Evolutionary conservation across 306 rosid species (phyloP), one percentile per base, ranked within the genome.

Genomic region (Clitoria ternatea): DNA sequence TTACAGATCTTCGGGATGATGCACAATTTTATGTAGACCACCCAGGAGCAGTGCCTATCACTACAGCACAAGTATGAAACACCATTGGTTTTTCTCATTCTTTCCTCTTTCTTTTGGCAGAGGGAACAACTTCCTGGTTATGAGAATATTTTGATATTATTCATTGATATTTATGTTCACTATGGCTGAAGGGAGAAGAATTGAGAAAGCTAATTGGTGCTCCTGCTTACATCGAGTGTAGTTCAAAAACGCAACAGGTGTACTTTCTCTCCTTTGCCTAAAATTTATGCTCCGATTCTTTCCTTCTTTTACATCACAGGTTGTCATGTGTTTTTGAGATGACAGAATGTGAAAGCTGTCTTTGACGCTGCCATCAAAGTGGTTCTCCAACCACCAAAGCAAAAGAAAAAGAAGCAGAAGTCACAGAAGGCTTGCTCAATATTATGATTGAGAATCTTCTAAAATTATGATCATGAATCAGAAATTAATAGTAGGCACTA

Each of bases 331-430:
- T 12, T 57, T 33, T 43, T 66, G 47, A 74, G 40, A 55, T 77
- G 53, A 77, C 98, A 89, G 96, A 89, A 92, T 76, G 95, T 87
- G 83, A 87, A 92, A 79, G 90, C 85, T 27, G 92, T 89, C 36
- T 92, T 89, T 47, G 98, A 92, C 10, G 89, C 90, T 2, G 98
- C 98, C 79, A 92, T 89, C 75, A 89, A 92, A 89, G 92, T 87
- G 69, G 98, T 92, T 73, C 96, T 89, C 53, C 95, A 89, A 81
- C 98, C 96, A 19, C 96, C 96, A 7, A 92, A 89, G 79, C 83
- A 78, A 63, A 89, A 87, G 95, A 87, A 84, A 84, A 90, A 86
- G 87, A 91, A 74, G 86, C 85, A 81, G 36, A 85, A 81, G 85
- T 77, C 85, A 15, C 91, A 84, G 2, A 79, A 62, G 71, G 90